Conservation (phyloP, 2,329 filamentous ascomycete species). For the Aspergillus awamori region DNA sequence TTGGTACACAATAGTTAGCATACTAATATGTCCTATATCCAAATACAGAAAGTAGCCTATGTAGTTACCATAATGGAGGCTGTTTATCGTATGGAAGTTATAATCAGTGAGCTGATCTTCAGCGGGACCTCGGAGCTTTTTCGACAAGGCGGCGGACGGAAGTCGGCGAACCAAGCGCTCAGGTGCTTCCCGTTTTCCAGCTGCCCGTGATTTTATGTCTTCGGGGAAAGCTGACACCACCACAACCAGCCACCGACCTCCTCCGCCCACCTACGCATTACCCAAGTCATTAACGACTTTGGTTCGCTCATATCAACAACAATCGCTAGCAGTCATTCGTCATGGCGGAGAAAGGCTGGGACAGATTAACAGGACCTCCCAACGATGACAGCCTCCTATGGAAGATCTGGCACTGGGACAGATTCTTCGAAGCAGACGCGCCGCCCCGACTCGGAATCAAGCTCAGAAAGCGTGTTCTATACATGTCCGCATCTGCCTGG, state of each 20-base stretch:
- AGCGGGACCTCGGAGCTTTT: slow-evolving; percentile 19
- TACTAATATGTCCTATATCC: neutral
- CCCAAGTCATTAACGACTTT: no score
- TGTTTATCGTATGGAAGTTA: slow-evolving; percentile 17
- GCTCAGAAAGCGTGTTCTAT: slow-evolving; percentile 65
- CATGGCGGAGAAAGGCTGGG: neutral
- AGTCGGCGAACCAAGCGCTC: slow-evolving; percentile 14
- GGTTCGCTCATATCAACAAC: neutral
- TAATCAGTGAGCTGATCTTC: slow-evolving; percentile 17
- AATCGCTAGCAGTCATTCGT: neutral
- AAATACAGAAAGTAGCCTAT: neutral
- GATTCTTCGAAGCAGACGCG: slow-evolving; percentile 41
- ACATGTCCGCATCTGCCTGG: slow-evolving; percentile 66
- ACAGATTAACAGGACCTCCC: neutral
- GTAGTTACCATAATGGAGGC: slow-evolving; percentile 21
- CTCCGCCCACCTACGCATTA: neutral
- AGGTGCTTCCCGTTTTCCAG: neutral
- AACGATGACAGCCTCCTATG: slow-evolving; percentile 17
- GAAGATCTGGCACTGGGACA: slow-evolving; percentile 40
- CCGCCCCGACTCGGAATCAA: slow-evolving; percentile 62
- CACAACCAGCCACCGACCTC: neutral
- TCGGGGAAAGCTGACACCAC: slow-evolving; percentile 17
- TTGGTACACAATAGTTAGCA: neutral
- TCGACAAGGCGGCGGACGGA: neutral
- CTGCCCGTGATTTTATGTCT: neutral